phyloP scores from a whole-genome alignment of 768 basidiomycete genomes.

The Grammothele lineata region DNA sequence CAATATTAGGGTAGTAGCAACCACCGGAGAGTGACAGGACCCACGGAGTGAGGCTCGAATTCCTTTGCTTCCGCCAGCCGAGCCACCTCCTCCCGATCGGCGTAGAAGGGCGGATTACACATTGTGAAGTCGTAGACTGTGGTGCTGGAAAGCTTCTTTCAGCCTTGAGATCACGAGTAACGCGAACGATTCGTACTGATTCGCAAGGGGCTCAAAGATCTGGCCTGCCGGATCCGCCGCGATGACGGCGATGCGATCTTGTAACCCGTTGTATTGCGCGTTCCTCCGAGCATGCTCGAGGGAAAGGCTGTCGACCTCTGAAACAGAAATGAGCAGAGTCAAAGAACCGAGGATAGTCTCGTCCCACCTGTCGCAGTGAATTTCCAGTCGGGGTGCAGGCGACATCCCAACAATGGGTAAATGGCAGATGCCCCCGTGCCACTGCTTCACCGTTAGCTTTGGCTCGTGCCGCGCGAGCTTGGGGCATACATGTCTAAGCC shows the following conservation, averaged over 20 bases:
- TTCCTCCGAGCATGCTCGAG: constrained; percentile 52
- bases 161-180: too few species aligned
- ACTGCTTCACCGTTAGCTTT: too few species aligned
- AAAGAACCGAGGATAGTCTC: too few species aligned
- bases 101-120: constrained; percentile 97
- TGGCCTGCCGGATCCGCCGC: constrained; percentile 31
- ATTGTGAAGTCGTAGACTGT: constrained; percentile 67
- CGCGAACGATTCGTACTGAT: too few species aligned
- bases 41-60: constrained; percentile 63
- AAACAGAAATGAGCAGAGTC: too few species aligned
- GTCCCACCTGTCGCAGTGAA: constrained; percentile 71
- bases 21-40: too few species aligned
- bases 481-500: too few species aligned
- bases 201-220: constrained; percentile 44
- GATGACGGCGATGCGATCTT: constrained; percentile 45
- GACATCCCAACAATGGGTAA: constrained; percentile 75
- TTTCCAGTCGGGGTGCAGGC: constrained; percentile 45
- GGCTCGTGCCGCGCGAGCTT: too few species aligned
- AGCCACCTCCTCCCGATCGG: constrained; percentile 63
- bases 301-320: constrained; percentile 73
- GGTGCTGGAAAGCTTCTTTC: too few species aligned
- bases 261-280: constrained; percentile 52
- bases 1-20: too few species aligned
- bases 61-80: constrained; percentile 61
- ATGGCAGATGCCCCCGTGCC: constrained; percentile 92